Percentiles rank a stretch among this genome's conserved stretches.
Conservation (phyloP, 306 rosid species). For the Astragalus glycyphyllos region DNA sequence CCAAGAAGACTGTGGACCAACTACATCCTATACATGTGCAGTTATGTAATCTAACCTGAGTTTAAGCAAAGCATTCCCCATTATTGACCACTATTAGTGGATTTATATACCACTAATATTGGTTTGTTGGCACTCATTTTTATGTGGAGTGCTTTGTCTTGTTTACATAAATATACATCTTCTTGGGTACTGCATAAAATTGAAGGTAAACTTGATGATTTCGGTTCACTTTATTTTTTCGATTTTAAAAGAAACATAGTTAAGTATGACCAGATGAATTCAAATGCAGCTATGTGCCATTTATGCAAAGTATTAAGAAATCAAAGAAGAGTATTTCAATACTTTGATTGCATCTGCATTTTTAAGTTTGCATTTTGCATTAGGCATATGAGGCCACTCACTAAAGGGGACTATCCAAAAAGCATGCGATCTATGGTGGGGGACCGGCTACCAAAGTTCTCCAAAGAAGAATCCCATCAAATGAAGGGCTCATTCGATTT, state of each 20-base stretch:
- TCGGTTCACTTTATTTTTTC: conserved; percentile 14
- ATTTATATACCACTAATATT: background rate
- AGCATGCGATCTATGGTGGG: conserved; percentile 50
- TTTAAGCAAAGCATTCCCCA: background rate
- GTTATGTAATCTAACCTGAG: too few species aligned
- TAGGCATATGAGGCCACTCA: conserved; percentile 52
- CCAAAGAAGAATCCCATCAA: conserved; percentile 44
- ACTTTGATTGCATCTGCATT: conserved; percentile 27
- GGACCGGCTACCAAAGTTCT: conserved; percentile 43
- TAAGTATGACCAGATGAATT: conserved; percentile 11
- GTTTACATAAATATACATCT: background rate
- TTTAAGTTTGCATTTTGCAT: conserved; percentile 17
- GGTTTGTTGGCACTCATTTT: background rate
- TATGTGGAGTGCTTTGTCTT: conserved; percentile 12
- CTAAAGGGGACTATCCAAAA: conserved; percentile 50
- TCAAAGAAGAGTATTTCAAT: background rate
- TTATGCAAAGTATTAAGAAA: conserved; percentile 18
- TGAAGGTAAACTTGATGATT: background rate
- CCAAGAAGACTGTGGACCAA: conserved; percentile 17
- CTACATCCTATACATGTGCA: conserved; percentile 11
- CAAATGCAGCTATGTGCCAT: conserved; percentile 13
- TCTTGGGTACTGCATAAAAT: conserved; percentile 1
- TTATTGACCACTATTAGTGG: background rate
- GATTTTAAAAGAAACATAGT: conserved; percentile 12
- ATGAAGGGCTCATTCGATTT: conserved; percentile 49